Evolutionary conservation across 164 flowering plant genomes (phyloP).

Genomic region (Berberis thunbergii): DNA sequence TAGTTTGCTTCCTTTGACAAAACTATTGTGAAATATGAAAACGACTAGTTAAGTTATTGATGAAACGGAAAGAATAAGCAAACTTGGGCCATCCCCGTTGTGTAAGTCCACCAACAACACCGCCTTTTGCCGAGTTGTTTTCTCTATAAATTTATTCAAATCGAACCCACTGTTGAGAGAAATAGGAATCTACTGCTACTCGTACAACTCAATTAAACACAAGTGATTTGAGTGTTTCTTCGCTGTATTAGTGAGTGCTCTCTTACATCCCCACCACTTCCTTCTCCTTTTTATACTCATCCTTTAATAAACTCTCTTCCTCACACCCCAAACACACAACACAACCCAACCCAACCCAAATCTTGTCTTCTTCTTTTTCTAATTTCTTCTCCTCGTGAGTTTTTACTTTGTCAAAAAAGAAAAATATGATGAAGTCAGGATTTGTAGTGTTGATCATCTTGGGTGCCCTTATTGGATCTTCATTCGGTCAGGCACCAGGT

Average conservation of each 20-base stretch:
- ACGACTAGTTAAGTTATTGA: not conserved
- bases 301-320: not conserved
- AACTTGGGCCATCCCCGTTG: not conserved
- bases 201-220: too few relatives aligned
- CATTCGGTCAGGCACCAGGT: conserved; percentile 12
- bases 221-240: too few relatives aligned
- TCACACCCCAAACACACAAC: not conserved
- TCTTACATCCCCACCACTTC: not conserved
- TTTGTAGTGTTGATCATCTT: not conserved
- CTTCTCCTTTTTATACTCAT: not conserved
- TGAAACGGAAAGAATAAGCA: not conserved
- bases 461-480: conserved; percentile 5
- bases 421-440: not conserved
- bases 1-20: not conserved
- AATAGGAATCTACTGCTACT: too few relatives aligned
- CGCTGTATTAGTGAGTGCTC: not conserved
- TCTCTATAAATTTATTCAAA: not conserved
- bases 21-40: not conserved
- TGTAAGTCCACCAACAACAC: not conserved
- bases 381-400: not conserved
- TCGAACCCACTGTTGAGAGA: not conserved
- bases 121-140: not conserved
- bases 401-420: not conserved
- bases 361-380: not conserved
- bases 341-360: not conserved